Base-by-base conservation (phyloP, 2,329 filamentous ascomycete genomes). In the Cercospora sesami region DNA sequence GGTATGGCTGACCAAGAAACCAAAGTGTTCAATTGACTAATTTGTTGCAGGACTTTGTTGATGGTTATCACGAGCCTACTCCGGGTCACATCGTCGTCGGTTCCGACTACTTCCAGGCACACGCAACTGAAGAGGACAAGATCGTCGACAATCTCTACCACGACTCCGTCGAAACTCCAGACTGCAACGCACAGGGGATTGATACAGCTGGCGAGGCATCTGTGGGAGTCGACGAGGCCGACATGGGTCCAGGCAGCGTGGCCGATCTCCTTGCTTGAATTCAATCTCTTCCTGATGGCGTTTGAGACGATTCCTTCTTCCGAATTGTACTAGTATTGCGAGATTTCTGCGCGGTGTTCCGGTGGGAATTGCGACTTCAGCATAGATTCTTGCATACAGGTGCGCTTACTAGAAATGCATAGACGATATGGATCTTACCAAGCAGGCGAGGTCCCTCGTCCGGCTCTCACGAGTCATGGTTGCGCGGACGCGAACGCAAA, bases 21-120 rank as follows among this genome's bases (percentile, higher is more conserved):
- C 36, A 10, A 28, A 14, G 14, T 58, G 30, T 36, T 58, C 31
- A 7, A 55, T 30, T 65, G 48, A 65, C 65, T n/a, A 26, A 55
- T 26, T 55, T 14, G 21, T n/a, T 39, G 64, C 61, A 68, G 67
- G 69, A 30, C 62, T 28, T 64, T 12, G 18, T 57, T 59, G 59
- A 64, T 57, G 21, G 48, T 30, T 67, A 61, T 42, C 62, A 59
- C 26, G 64, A 70, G 60, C 69, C 69, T n/a, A 67, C 69, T 12
- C 64, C 64, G 26, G 66, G 66, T 18, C 64, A 68, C 36, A 62
- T 57, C 55, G 65, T 70, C 64, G 60, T 63, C 21, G 72, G 71
- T 51, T 30, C 68, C 4, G 73, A 73, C 21, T 72, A 74, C 63
- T 72, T 74, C 63, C 33, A 21, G 26, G 60, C 16, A 30, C 60